A percentile compares a stretch with the other conserved stretches of the same genome.
These are phyloP conservation scores for Yamagishiella unicocca DNA, from an alignment of 139 green algal genomes.

Conservation along the genomic window DNA sequence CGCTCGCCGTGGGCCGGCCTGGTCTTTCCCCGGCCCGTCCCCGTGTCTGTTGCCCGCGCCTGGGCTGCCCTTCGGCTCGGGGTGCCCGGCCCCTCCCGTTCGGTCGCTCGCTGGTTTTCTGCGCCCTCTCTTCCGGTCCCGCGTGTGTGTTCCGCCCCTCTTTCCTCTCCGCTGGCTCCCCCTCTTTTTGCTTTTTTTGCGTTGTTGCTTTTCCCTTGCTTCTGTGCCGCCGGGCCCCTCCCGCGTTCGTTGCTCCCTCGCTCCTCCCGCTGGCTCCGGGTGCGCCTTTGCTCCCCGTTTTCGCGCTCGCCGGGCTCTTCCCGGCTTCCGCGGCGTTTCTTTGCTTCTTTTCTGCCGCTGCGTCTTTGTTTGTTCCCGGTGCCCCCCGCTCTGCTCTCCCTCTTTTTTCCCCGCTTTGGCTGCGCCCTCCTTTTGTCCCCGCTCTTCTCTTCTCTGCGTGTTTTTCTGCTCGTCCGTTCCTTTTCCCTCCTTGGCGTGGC, in stretches of 20 bases:
- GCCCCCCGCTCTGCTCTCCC: not conserved
- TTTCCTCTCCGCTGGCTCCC: not conserved
- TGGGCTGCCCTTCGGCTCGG: conserved; percentile 75
- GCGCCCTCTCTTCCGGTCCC: conserved; percentile 75
- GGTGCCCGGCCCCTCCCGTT: conserved; percentile 81
- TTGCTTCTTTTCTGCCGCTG: not conserved
- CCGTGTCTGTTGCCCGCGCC: conserved; percentile 73
- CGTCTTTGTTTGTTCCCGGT: not conserved
- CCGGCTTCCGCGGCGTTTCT: too few species aligned
- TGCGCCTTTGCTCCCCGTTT: too few species aligned
- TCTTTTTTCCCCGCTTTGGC: not conserved
- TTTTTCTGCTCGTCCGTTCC: not conserved
- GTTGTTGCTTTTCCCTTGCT: not conserved
- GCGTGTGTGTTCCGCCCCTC: conserved; percentile 38
- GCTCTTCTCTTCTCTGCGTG: not conserved
- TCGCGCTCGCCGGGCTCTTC: too few species aligned
- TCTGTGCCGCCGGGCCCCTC: too few species aligned
- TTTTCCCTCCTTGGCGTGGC: not conserved
- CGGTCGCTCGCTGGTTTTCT: conserved; percentile 77
- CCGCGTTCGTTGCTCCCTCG: too few species aligned
- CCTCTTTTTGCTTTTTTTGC: too few species aligned
- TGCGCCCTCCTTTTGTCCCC: not conserved
- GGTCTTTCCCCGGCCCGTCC: conserved; percentile 73
- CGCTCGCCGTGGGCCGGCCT: conserved; percentile 75
- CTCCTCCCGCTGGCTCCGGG: too few species aligned